These are phyloP conservation scores for Cercophora samala DNA, from an alignment of 495 filamentous ascomycete genomes.

Conservation along the genomic window DNA sequence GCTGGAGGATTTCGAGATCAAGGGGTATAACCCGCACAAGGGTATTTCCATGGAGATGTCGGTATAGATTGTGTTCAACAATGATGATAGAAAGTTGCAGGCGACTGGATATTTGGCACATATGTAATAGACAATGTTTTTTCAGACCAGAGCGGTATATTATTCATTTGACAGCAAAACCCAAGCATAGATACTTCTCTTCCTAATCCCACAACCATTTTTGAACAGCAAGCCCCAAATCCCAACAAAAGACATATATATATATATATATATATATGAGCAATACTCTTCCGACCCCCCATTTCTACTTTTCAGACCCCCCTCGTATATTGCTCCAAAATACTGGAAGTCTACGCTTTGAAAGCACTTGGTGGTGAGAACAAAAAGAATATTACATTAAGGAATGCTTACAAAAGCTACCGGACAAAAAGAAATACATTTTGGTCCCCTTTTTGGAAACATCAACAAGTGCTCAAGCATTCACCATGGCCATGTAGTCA, in stretches of 20 bases:
- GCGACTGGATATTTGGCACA: neutral
- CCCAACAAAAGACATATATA: no score
- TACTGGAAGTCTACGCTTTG: no score
- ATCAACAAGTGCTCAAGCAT: conserved; percentile 12
- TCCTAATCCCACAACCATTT: neutral
- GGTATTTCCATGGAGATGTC: conserved; percentile 97
- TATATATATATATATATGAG: no score
- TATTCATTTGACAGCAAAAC: neutral
- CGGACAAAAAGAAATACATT: neutral
- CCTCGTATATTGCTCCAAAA: no score
- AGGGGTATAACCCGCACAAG: conserved; percentile 87
- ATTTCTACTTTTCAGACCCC: no score
- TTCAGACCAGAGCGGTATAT: neutral
- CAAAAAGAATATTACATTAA: no score
- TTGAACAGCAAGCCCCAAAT: no score
- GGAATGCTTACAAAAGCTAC: neutral
- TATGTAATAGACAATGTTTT: neutral
- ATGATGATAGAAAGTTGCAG: neutral
- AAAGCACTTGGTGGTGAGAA: no score
- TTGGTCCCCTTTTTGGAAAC: no score
- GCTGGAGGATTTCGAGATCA: conserved; percentile 81
- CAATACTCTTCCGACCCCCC: no score
- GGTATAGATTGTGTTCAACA: conserved; percentile 44
- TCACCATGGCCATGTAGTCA: conserved; percentile 32
- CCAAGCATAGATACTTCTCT: neutral